Evolutionary conservation across 2,329 filamentous ascomycete species (phyloP).

Genomic region (Bipolaris bicolor): DNA sequence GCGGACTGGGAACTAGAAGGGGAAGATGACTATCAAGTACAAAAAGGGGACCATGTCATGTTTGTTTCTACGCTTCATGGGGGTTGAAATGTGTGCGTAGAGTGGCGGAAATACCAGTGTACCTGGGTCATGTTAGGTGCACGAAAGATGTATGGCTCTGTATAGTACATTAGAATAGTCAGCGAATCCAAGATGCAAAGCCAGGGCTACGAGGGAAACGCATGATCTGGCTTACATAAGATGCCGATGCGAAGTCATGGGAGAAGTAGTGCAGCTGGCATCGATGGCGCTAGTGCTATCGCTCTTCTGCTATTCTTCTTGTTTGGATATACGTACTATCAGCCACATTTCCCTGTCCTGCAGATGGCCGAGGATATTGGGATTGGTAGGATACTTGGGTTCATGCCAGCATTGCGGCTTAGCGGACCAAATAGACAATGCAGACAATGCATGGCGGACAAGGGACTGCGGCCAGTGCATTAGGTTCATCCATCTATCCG

Average conservation of each 20-base stretch:
- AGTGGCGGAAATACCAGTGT: neutral
- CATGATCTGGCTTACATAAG: neutral
- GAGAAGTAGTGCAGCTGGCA: no score
- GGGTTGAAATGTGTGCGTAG: constrained; percentile 60
- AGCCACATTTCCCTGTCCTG: neutral
- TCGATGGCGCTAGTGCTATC: no score
- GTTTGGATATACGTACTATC: neutral
- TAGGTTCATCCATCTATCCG: no score
- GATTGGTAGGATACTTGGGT: no score
- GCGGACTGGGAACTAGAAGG: constrained; percentile 98
- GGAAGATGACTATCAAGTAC: constrained; percentile 86
- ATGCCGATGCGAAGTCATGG: neutral
- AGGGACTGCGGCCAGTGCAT: no score
- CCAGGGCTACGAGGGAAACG: neutral
- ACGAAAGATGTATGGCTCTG: no score
- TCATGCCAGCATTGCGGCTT: no score
- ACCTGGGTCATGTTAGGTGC: no score
- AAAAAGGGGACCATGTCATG: constrained; percentile 82
- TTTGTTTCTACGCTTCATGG: constrained; percentile 98
- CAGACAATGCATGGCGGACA: no score
- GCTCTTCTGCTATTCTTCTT: neutral
- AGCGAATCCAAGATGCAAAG: neutral
- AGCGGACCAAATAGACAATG: no score
- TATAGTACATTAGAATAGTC: neutral
- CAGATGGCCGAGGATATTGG: no score